These are phyloP conservation scores for Termitomyces sp. DNA, from an alignment of 1,284 basidiomycete genomes.

Conservation along the genomic window DNA sequence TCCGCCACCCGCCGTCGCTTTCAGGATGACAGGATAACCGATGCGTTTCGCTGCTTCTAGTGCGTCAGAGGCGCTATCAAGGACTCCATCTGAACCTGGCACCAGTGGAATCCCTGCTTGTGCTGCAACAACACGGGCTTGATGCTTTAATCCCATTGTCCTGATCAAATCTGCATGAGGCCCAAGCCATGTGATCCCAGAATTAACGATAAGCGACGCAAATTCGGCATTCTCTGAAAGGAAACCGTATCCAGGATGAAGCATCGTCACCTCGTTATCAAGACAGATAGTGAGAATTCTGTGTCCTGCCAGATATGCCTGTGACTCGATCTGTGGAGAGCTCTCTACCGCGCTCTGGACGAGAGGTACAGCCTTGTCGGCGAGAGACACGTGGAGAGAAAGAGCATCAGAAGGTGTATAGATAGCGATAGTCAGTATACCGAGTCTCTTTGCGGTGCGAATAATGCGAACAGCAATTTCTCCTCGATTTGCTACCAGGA, in stretches of 20 bases:
- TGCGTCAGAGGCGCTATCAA: conserved; percentile 6
- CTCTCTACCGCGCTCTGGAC: neutral
- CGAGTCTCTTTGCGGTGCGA: conserved; percentile 45
- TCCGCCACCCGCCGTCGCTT: conserved; percentile 68
- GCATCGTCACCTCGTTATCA: conserved; percentile 43
- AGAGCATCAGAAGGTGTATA: conserved; percentile 53
- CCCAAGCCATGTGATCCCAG: conserved; percentile 58
- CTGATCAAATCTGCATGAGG: conserved; percentile 50
- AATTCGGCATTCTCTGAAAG: conserved; percentile 63
- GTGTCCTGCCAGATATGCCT: conserved; percentile 39
- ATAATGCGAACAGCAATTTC: conserved; percentile 53
- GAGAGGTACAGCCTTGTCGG: conserved; percentile 44
- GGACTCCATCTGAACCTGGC: conserved; percentile 13
- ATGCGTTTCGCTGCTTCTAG: conserved; percentile 23
- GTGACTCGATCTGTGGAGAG: conserved; percentile 28
- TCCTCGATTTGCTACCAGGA: conserved; percentile 39
- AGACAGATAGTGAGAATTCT: conserved; percentile 43
- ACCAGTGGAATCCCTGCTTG: conserved; percentile 13
- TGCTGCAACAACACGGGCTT: conserved; percentile 11
- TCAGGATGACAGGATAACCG: conserved; percentile 65
- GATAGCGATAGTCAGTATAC: conserved; percentile 45
- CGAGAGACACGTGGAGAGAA: conserved; percentile 49
- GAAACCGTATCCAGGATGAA: conserved; percentile 68
- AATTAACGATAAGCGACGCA: conserved; percentile 42
- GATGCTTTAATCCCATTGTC: conserved; percentile 15